These are phyloP conservation scores for Chloranthus sessilifolius DNA, from an alignment of 164 flowering plant species.

Conservation along the genomic window DNA sequence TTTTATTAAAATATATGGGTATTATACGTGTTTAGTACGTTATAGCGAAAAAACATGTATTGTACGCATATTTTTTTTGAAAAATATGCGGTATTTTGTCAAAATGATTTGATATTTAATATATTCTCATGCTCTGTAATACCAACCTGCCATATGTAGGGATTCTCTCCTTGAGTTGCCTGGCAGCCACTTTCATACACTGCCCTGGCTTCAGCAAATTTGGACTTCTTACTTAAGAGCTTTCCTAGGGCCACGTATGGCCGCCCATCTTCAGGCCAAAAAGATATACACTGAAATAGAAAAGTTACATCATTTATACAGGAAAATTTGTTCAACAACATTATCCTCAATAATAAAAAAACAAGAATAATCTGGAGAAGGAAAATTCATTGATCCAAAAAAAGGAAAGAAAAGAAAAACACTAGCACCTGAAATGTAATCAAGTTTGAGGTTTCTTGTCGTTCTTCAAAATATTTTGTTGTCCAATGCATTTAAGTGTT, in stretches of 20 bases:
- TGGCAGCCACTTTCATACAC: constrained; percentile 88
- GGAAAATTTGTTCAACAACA: background rate
- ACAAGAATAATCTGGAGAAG: background rate
- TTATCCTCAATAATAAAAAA: background rate
- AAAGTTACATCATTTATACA: background rate
- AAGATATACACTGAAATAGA: constrained; percentile 23
- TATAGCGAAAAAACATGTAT: no score
- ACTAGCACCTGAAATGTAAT: no score
- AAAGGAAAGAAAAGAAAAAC: background rate
- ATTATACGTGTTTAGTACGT: no score
- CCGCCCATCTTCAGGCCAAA: constrained; percentile 89
- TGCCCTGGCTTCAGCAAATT: constrained; percentile 56
- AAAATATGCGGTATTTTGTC: no score
- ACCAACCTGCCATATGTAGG: constrained; percentile 91
- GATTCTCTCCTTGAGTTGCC: constrained; percentile 92
- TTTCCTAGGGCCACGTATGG: constrained; percentile 64
- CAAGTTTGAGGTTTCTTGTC: no score
- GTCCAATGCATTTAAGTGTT: no score
- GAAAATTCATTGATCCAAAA: no score
- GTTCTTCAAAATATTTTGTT: no score
- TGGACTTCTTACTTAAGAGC: constrained; percentile 59
- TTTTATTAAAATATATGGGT: no score
- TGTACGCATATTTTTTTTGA: no score
- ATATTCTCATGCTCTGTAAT: background rate
- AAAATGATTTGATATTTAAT: no score